Evolutionary conservation across 192 early-diverging fungal species (phyloP), one percentile per base, ranked within the genome.

Genomic region (Backusella mclennaniae): DNA sequence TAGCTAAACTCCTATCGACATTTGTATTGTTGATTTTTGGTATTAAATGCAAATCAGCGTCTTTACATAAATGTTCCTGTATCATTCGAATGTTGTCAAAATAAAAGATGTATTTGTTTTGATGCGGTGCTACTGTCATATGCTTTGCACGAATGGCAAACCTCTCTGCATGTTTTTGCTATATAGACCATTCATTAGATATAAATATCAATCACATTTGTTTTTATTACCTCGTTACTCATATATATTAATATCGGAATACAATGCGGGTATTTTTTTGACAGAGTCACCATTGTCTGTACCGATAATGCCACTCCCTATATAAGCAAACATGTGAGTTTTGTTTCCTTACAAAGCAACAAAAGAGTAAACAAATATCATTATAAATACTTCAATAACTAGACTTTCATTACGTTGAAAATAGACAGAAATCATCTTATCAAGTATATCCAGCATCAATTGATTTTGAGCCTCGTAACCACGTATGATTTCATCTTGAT

Each of bases 21-120:
- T 79, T 79, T 26, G 77, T 79, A 53, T 79, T 79, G 35, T 79
- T 73, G 66, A 79, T 73, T 33, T 79, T 79, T 15, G 77, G 77
- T 35, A 79, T 73, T 67, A 74, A 76, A 67, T 69, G 74, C 21
- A 31, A 5, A 68, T 79, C 77, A 5, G 77, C 71, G 4, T 66
- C 42, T 29, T 68, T 26, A 49, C 77, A 73, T 6, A 79, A 67
- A 41, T 79, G 67, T 11, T 74, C 49, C 38, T 79, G 77, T 33
- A 79, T 79, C 21, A 79, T 38, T 15, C 77, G 70, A 46, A 79
- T 79, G 9, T 79, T 79, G 36, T 74, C 66, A 73, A 79, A 79
- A 52, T 79, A 79, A 42, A 53, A n/a, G 9, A 79, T 73, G 36
- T 79, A 79, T 66, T 79, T 79, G 73, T 79, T 79, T n/a, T 44